A percentile compares a stretch with the other conserved stretches of the same genome.
These are phyloP conservation scores for Cicer bijugum DNA, from an alignment of 306 rosid species.

Conservation along the genomic window DNA sequence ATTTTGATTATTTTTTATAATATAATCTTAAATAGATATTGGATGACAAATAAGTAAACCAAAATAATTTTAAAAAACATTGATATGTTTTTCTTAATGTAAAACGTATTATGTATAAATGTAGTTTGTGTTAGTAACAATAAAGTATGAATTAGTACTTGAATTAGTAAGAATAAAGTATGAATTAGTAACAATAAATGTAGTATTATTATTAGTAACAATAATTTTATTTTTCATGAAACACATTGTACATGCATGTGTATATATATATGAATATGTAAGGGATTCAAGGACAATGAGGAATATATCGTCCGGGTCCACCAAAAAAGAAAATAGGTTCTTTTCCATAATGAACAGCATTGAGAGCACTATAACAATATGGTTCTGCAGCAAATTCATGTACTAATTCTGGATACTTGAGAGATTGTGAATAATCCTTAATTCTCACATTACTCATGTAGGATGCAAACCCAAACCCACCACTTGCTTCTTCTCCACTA, in stretches of 20 bases:
- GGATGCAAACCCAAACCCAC: constrained; percentile 33
- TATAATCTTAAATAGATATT: too few relatives aligned
- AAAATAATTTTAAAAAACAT: too few relatives aligned
- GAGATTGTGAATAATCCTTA: constrained; percentile 49
- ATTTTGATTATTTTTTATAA: too few relatives aligned
- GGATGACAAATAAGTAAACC: too few relatives aligned
- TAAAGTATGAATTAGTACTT: too few relatives aligned
- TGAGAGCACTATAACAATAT: constrained; percentile 52
- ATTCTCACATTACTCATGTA: constrained; percentile 51
- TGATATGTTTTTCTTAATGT: too few relatives aligned
- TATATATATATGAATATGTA: background rate
- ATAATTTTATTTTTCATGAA: background rate
- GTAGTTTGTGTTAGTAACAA: too few relatives aligned
- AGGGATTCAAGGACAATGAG: constrained; percentile 41
- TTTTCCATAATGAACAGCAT: background rate
- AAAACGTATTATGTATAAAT: too few relatives aligned
- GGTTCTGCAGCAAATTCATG: constrained; percentile 42
- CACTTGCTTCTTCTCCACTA: constrained; percentile 55
- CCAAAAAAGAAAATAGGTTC: constrained; percentile 64
- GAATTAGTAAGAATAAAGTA: too few relatives aligned
- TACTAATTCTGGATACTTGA: constrained; percentile 51
- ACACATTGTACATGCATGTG: background rate
- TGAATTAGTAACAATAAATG: too few relatives aligned
- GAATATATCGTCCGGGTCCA: constrained; percentile 53
- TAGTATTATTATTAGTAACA: too few relatives aligned